phyloP scores from a whole-genome alignment of 179 eudicot species.

The Sideroxylon spinosum region DNA sequence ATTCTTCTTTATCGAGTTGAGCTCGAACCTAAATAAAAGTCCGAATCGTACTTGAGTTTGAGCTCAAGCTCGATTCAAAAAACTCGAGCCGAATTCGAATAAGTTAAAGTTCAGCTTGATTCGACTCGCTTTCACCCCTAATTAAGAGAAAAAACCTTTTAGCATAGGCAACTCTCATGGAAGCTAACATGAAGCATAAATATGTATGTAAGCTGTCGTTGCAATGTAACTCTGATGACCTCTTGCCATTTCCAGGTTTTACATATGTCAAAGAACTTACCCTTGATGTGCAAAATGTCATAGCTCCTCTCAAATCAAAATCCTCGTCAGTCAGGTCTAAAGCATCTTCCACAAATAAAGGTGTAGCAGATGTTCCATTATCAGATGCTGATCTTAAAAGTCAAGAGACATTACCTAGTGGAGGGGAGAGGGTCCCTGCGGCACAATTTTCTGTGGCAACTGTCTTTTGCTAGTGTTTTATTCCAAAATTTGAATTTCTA shows the following conservation, averaged over 20 bases:
- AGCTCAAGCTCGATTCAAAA: too few relatives aligned
- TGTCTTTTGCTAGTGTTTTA: neutral
- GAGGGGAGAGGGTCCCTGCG: constrained; percentile 26
- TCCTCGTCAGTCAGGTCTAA: constrained; percentile 44
- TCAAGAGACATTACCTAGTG: constrained; percentile 39
- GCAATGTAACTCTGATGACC: neutral
- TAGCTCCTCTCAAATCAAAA: constrained; percentile 54
- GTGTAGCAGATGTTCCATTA: constrained; percentile 29
- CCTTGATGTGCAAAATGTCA: constrained; percentile 67
- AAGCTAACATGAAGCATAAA: neutral
- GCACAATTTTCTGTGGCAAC: neutral
- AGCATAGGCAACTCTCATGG: too few relatives aligned
- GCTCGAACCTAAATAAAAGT: too few relatives aligned
- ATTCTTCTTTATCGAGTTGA: too few relatives aligned
- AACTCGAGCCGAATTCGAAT: too few relatives aligned
- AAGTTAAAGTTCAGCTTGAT: too few relatives aligned
- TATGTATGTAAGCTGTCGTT: neutral
- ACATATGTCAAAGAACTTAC: constrained; percentile 82
- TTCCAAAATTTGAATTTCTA: constrained; percentile 1
- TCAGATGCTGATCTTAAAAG: constrained; percentile 40
- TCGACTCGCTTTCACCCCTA: too few relatives aligned
- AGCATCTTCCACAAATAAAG: constrained; percentile 29
- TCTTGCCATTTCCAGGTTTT: constrained; percentile 46
- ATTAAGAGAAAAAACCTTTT: too few relatives aligned
- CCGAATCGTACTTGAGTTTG: too few relatives aligned